Conservation (phyloP, 495 filamentous ascomycete species). For the Corynascus novoguineensis region DNA sequence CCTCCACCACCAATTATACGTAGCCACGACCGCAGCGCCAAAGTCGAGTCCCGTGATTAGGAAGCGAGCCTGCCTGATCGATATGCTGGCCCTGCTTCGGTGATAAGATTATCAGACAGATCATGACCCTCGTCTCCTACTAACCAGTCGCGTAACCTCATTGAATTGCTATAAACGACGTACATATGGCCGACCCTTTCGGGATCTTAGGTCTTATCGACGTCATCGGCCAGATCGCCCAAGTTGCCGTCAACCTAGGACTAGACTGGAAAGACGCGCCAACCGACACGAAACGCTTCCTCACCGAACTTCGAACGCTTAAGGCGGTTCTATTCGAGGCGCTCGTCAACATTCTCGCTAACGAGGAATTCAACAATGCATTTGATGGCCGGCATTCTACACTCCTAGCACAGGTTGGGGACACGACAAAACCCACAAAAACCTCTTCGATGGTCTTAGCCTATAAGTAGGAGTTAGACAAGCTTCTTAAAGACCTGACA, state of each 20-base stretch:
- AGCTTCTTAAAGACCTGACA: conserved; percentile 15
- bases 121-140: too few relatives aligned
- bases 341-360: conserved; percentile 17
- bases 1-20: too few relatives aligned
- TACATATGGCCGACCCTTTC: conserved; percentile 24
- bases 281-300: conserved; percentile 21
- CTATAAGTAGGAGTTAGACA: not conserved
- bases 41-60: too few relatives aligned
- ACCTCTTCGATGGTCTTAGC: not conserved
- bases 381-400: conserved; percentile 19
- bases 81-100: too few relatives aligned
- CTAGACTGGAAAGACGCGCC: conserved; percentile 29
- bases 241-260: conserved; percentile 19
- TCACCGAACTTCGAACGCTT: conserved; percentile 20
- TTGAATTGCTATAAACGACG: too few relatives aligned
- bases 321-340: conserved; percentile 25
- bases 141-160: too few relatives aligned
- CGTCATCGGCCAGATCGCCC: conserved; percentile 20
- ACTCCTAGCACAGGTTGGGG: conserved; percentile 19
- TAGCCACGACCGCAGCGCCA: too few relatives aligned
- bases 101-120: too few relatives aligned
- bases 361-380: conserved; percentile 17
- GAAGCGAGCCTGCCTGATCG: too few relatives aligned
- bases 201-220: conserved; percentile 24
- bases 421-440: not conserved